Conservation (phyloP, 139 green algal species). For the Pseudopediastrum boryanum region DNA sequence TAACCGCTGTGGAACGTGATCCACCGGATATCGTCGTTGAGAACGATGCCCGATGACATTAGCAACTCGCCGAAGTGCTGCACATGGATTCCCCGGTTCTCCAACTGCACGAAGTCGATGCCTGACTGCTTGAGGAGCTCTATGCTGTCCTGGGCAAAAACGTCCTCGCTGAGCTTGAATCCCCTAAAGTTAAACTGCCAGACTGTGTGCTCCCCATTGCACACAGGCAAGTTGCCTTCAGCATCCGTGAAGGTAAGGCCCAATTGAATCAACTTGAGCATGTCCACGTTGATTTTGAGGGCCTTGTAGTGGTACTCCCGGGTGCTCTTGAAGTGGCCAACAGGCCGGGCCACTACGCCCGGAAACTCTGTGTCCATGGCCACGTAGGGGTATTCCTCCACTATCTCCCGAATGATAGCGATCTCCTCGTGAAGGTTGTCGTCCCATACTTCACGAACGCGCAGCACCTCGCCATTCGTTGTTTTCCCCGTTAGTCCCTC, state of each 20-base stretch:
- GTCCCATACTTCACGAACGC: constrained; percentile 94
- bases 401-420: constrained; percentile 85
- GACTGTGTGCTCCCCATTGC: constrained; percentile 87
- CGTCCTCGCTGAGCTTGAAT: constrained; percentile 92
- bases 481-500: constrained; percentile 59
- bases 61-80: constrained; percentile 95
- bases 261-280: constrained; percentile 99
- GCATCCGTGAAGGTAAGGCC: constrained; percentile 96
- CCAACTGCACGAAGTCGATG: constrained; percentile 92
- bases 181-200: constrained; percentile 99
- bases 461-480: constrained; percentile 72
- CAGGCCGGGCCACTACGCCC: constrained; percentile 91
- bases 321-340: constrained; percentile 95
- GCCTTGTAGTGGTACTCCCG: constrained; percentile 97
- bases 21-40: constrained; percentile 90
- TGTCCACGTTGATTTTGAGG: constrained; percentile 95
- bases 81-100: constrained; percentile 91
- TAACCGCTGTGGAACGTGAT: constrained; percentile 86
- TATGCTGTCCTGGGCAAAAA: constrained; percentile 97
- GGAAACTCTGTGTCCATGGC: constrained; percentile 99
- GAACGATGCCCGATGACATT: constrained; percentile 94
- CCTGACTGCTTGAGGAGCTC: constrained; percentile 95
- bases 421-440: constrained; percentile 97
- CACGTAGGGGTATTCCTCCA: constrained; percentile 93
- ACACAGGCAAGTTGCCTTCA: constrained; percentile 86